A percentile compares a stretch with the other conserved stretches of the same genome.
phyloP scores from a whole-genome alignment of 805 yeast species.

The Metschnikowia santaceciliae region DNA sequence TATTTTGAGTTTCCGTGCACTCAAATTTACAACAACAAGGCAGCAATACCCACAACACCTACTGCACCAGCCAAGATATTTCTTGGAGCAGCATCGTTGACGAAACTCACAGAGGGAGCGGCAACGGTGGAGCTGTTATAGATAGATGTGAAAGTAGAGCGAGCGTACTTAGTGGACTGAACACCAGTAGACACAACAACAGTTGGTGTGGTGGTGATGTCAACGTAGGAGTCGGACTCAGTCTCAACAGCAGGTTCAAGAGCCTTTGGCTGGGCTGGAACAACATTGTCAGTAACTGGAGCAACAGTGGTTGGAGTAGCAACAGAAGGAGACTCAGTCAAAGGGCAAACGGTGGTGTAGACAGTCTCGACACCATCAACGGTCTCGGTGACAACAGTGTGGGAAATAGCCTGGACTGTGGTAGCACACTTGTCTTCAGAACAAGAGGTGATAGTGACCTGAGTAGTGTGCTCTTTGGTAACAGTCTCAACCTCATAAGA shows the following conservation, averaged over 20 bases:
- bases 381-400: slow-evolving; percentile 21
- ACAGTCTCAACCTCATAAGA: slow-evolving; percentile 17
- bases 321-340: slow-evolving; percentile 16
- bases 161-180: slow-evolving; percentile 38
- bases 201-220: slow-evolving; percentile 48
- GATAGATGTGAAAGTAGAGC: slow-evolving; percentile 37
- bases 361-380: slow-evolving; percentile 24
- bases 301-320: slow-evolving; percentile 7
- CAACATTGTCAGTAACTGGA: slow-evolving; percentile 8
- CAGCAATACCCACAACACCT: slow-evolving; percentile 41
- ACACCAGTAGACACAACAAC: slow-evolving; percentile 45
- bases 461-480: slow-evolving; percentile 23
- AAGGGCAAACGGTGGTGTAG: slow-evolving; percentile 20
- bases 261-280: slow-evolving; percentile 3
- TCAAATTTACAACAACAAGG: slow-evolving; percentile 25
- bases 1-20: not conserved
- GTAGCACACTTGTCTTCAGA: slow-evolving; percentile 19
- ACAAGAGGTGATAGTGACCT: slow-evolving; percentile 26
- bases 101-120: slow-evolving; percentile 25
- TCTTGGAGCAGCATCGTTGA: slow-evolving; percentile 33
- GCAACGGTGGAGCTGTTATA: slow-evolving; percentile 19
- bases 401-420: slow-evolving; percentile 15
- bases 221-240: slow-evolving; percentile 41
- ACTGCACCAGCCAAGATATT: slow-evolving; percentile 31
- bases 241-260: slow-evolving; percentile 15